A percentile compares a stretch with the other conserved stretches of the same genome.
These are phyloP conservation scores for Sporothrix protearum DNA, from an alignment of 2,329 filamentous ascomycete species.

Conservation along the genomic window DNA sequence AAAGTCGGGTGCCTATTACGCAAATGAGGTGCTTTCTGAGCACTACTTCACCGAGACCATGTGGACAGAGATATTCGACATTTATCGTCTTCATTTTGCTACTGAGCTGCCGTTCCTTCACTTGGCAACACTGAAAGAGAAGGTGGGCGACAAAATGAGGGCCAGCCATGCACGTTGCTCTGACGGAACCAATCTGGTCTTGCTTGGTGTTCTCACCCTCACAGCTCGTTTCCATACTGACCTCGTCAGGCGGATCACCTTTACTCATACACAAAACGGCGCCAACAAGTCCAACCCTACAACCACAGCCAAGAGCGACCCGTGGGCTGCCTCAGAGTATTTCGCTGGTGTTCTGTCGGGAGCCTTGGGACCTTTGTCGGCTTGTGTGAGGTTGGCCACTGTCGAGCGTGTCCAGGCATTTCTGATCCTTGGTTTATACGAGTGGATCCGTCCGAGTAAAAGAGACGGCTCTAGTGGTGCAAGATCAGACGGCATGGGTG, in stretches of 20 bases:
- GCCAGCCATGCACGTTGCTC: constrained; percentile 34
- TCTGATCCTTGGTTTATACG: constrained; percentile 68
- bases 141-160: constrained; percentile 43
- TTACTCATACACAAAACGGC: constrained; percentile 36
- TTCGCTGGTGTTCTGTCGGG: constrained; percentile 58
- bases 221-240: constrained; percentile 65
- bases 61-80: constrained; percentile 66
- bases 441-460: constrained; percentile 61
- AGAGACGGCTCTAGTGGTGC: constrained; percentile 26
- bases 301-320: constrained; percentile 43
- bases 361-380: constrained; percentile 48
- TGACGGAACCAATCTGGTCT: constrained; percentile 48
- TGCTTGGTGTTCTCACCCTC: constrained; percentile 64
- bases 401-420: constrained; percentile 64
- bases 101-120: constrained; percentile 71
- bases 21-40: constrained; percentile 59
- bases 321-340: constrained; percentile 58
- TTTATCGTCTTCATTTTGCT: constrained; percentile 68
- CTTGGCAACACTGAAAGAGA: constrained; percentile 58
- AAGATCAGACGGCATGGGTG: constrained; percentile 48
- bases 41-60: constrained; percentile 59
- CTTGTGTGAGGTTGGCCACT: constrained; percentile 49
- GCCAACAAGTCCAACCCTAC: constrained; percentile 37
- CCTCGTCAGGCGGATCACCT: constrained; percentile 53
- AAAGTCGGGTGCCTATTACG: constrained; percentile 38